These are phyloP conservation scores for Goniomonas avonlea DNA, from an alignment of 78 protist genomes.

Conservation along the genomic window DNA sequence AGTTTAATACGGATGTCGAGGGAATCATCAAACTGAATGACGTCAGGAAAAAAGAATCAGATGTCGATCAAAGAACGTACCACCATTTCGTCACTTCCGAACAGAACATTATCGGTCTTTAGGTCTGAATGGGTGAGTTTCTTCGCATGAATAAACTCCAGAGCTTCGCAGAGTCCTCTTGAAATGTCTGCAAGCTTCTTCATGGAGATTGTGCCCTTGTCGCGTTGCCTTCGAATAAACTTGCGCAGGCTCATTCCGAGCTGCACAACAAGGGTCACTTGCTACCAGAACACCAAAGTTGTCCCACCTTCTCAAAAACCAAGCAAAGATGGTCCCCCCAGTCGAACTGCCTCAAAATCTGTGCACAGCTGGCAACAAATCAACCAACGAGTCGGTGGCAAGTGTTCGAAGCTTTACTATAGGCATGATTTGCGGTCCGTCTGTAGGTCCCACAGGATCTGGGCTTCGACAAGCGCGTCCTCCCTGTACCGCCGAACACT, in stretches of 20 bases:
- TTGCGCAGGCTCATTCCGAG: neutral
- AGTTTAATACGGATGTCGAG: neutral
- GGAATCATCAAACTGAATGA: too few relatives aligned
- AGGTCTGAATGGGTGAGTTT: neutral
- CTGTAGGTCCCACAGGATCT: neutral
- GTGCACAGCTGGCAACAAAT: neutral
- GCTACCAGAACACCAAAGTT: too few relatives aligned
- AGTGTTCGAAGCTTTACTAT: neutral
- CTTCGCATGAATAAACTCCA: neutral
- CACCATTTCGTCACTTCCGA: neutral
- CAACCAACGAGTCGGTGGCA: neutral
- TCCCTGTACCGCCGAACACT: neutral
- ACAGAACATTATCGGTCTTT: conserved; percentile 2
- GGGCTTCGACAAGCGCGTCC: neutral
- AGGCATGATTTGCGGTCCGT: too few relatives aligned
- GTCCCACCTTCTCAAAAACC: neutral
- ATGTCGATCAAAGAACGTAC: neutral
- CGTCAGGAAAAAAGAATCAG: neutral
- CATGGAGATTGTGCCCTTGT: neutral
- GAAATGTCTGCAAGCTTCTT: neutral
- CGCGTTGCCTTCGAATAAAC: neutral
- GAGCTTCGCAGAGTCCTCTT: neutral
- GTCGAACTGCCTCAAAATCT: neutral
- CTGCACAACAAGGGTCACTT: too few relatives aligned
- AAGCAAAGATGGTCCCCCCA: neutral